Conservation (phyloP, 208 protist genomes). For the Trypanosomatidae sp. region DNA sequence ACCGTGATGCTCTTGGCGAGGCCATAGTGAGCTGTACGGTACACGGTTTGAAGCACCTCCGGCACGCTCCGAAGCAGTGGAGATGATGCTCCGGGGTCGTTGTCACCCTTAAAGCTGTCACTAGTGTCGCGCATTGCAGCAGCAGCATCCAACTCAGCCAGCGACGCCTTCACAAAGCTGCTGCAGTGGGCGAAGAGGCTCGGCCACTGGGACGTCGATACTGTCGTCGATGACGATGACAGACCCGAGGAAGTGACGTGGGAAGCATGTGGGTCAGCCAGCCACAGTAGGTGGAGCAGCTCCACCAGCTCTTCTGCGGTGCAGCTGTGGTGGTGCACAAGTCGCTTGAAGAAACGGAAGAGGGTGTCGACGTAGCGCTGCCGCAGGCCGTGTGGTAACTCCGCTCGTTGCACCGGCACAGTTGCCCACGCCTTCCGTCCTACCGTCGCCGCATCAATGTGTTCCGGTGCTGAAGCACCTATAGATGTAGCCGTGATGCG, state of each 20-base stretch:
- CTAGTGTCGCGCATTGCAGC: neutral
- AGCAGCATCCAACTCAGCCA: neutral
- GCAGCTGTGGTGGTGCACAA: slow-evolving; percentile 9
- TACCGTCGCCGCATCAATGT: neutral
- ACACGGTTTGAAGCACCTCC: slow-evolving; percentile 5
- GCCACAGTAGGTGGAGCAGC: slow-evolving; percentile 27
- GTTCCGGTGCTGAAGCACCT: neutral
- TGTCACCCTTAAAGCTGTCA: neutral
- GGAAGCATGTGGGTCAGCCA: slow-evolving; percentile 22
- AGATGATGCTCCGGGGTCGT: neutral
- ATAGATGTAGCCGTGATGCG: neutral
- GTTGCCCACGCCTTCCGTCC: slow-evolving; percentile 3
- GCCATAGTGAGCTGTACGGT: neutral
- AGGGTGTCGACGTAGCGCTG: slow-evolving; percentile 26
- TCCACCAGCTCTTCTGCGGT: slow-evolving; percentile 15
- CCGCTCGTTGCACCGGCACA: slow-evolving; percentile 13
- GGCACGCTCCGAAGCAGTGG: neutral
- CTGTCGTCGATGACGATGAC: neutral
- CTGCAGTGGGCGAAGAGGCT: slow-evolving; percentile 5
- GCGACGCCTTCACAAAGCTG: neutral
- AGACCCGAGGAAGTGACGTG: neutral
- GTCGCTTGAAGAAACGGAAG: slow-evolving; percentile 11
- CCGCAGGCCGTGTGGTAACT: slow-evolving; percentile 10
- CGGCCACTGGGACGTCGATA: slow-evolving; percentile 10
- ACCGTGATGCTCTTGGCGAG: neutral